These are phyloP conservation scores for Tetracladium setigerum DNA, from an alignment of 495 filamentous ascomycete species.

Conservation along the genomic window DNA sequence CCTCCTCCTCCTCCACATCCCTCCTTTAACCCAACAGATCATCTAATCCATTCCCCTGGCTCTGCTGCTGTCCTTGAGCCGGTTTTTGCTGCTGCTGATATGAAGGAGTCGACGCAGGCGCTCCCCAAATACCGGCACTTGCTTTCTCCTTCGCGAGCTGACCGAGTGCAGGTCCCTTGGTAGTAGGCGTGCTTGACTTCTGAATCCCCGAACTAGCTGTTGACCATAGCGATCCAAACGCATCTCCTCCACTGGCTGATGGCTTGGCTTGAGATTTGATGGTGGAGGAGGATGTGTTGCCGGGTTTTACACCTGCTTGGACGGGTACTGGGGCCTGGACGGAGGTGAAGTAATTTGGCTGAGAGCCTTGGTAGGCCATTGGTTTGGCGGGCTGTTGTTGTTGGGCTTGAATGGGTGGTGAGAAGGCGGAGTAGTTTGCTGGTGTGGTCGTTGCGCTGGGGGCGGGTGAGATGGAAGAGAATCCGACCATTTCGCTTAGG, in stretches of 20 bases:
- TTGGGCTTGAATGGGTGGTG: constrained; percentile 34
- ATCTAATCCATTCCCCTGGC: constrained; percentile 44
- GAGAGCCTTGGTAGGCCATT: constrained; percentile 64
- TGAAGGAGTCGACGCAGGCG: constrained; percentile 41
- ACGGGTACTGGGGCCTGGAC: constrained; percentile 42
- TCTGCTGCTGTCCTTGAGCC: constrained; percentile 21
- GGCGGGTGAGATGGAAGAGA: constrained; percentile 73
- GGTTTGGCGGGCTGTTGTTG: constrained; percentile 45
- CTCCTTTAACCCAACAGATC: constrained; percentile 53
- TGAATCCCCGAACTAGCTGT: constrained; percentile 70
- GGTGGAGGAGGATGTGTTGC: constrained; percentile 31
- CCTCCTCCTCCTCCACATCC: not conserved
- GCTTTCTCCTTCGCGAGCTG: constrained; percentile 95
- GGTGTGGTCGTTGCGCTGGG: constrained; percentile 48
- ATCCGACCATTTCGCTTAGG: constrained; percentile 68
- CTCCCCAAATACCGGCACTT: constrained; percentile 88
- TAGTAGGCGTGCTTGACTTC: constrained; percentile 55
- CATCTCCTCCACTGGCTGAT: constrained; percentile 54
- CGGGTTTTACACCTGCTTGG: constrained; percentile 19
- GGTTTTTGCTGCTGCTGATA: constrained; percentile 29
- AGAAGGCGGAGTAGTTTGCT: constrained; percentile 47
- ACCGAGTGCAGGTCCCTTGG: constrained; percentile 63
- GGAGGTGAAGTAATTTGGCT: constrained; percentile 94
- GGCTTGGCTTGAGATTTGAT: constrained; percentile 42
- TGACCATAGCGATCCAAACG: constrained; percentile 81